Evolutionary conservation across 2,329 filamentous ascomycete species (phyloP).

Genomic region (Xylariaceae sp.): DNA sequence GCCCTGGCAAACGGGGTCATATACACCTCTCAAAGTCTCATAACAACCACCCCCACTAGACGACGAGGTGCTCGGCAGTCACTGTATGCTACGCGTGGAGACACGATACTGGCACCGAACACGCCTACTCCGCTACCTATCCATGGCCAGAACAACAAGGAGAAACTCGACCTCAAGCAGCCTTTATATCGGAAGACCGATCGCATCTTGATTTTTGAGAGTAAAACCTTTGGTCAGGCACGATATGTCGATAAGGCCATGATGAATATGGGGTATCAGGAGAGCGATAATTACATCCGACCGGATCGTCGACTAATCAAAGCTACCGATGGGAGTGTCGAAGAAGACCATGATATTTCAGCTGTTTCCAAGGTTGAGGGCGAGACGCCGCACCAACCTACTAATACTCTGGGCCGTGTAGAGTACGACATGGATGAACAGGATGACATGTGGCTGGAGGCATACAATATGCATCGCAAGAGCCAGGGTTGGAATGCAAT

Average conservation of each 20-base stretch:
- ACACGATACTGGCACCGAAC: constrained; percentile 55
- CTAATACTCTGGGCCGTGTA: constrained; percentile 74
- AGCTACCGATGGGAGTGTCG: constrained; percentile 63
- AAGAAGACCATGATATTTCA: constrained; percentile 63
- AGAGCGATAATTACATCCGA: constrained; percentile 86
- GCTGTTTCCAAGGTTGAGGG: constrained; percentile 60
- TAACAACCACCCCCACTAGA: constrained; percentile 49
- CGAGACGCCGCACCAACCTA: constrained; percentile 54
- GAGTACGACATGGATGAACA: constrained; percentile 99
- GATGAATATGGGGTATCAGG: constrained; percentile 95
- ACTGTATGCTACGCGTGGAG: constrained; percentile 60
- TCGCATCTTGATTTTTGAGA: constrained; percentile 81
- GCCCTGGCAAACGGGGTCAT: constrained; percentile 44
- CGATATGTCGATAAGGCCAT: constrained; percentile 96
- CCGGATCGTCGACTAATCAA: constrained; percentile 76
- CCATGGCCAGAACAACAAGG: constrained; percentile 79
- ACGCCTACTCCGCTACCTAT: constrained; percentile 75
- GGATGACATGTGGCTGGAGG: constrained; percentile 93
- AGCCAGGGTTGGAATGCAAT: constrained; percentile 79
- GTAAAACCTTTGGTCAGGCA: constrained; percentile 82
- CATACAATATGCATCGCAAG: constrained; percentile 79
- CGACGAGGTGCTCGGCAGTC: constrained; percentile 55
- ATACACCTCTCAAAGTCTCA: constrained; percentile 32
- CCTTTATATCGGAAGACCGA: constrained; percentile 79
- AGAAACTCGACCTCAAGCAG: constrained; percentile 77